Evolutionary conservation across 129 eudicot genomes (phyloP).

Genomic region (Smallanthus sonchifolius): DNA sequence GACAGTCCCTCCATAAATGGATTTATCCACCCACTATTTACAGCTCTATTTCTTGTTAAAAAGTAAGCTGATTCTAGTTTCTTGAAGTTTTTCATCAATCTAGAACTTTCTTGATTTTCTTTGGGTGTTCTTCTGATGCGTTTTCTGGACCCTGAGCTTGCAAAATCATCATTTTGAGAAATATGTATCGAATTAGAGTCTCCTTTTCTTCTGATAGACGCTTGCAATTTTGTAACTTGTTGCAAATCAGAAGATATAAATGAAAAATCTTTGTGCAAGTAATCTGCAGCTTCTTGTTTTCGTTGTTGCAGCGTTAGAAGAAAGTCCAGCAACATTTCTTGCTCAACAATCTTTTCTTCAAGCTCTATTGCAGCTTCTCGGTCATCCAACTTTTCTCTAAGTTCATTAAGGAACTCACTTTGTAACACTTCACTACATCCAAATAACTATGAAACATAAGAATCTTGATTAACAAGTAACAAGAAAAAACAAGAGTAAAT

Average conservation of each 20-base stretch:
- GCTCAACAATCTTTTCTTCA: constrained; percentile 61
- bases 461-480: not conserved
- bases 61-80: constrained; percentile 81
- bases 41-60: constrained; percentile 40
- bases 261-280: constrained; percentile 54
- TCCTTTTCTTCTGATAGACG: constrained; percentile 34
- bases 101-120: constrained; percentile 45
- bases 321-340: constrained; percentile 76
- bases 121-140: constrained; percentile 46
- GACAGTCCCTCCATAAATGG: constrained; percentile 81
- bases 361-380: constrained; percentile 72
- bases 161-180: constrained; percentile 42
- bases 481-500: not conserved
- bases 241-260: constrained; percentile 72
- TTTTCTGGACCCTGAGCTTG: constrained; percentile 48
- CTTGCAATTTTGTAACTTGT: constrained; percentile 62
- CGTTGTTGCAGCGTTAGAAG: constrained; percentile 49
- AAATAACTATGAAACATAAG: not conserved
- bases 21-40: constrained; percentile 60
- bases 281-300: constrained; percentile 64
- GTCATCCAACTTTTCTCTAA: constrained; percentile 49
- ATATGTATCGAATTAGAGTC: not conserved
- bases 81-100: constrained; percentile 73
- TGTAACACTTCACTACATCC: constrained; percentile 58
- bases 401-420: constrained; percentile 63